Percentiles rank a stretch among this genome's conserved stretches.
Conservation (phyloP, 192 early-diverging fungal genomes). For the Gonapodya sp. region DNA sequence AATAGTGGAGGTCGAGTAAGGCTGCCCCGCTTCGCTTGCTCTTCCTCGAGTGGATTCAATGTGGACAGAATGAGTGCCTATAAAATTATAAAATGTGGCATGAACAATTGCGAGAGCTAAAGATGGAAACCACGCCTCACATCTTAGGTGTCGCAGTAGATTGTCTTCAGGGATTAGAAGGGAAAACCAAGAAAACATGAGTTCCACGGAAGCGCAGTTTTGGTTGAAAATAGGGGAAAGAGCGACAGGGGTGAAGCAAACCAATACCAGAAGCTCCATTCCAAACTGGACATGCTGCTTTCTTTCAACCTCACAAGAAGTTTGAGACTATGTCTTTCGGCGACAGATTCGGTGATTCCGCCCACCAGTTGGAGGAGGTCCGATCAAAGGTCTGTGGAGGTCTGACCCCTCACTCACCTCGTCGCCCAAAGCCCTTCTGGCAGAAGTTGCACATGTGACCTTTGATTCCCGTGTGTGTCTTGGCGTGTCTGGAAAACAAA, state of each 20-base stretch:
- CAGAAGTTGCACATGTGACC: not conserved
- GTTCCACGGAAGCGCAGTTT: no score
- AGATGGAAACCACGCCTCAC: not conserved
- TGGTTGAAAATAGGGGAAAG: no score
- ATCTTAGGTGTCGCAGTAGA: not conserved
- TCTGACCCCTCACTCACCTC: not conserved
- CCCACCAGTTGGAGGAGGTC: not conserved
- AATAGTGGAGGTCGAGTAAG: not conserved
- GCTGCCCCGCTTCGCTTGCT: not conserved
- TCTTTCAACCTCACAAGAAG: no score
- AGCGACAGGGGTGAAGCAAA: no score
- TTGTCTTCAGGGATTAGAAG: not conserved
- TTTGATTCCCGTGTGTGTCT: not conserved
- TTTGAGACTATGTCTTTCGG: no score
- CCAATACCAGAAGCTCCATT: no score
- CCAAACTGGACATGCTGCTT: no score
- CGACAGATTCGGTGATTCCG: not conserved
- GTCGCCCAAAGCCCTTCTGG: not conserved
- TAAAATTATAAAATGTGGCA: not conserved
- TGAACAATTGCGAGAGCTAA: not conserved
- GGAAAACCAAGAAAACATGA: not conserved
- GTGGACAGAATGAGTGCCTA: not conserved
- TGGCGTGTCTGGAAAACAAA: not conserved
- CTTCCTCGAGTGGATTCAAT: not conserved
- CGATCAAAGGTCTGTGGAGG: not conserved